Evolutionary conservation across 2,329 filamentous ascomycete species (phyloP).

Genomic region (Colletotrichum sp.): DNA sequence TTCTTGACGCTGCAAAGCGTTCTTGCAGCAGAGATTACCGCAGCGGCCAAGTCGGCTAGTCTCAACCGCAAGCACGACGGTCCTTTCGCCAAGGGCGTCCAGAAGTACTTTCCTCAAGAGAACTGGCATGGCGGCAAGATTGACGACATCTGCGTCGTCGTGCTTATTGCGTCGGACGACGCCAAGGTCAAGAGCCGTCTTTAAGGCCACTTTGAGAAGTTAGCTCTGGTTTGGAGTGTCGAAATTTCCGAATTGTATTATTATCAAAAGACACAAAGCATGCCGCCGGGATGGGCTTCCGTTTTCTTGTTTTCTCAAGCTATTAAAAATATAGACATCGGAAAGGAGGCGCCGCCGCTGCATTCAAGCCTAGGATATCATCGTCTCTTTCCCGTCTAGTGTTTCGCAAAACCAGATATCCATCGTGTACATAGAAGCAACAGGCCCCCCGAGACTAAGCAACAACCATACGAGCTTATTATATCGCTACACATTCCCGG

Average conservation of each 20-base stretch:
- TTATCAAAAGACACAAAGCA: not conserved
- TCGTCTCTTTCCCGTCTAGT: not conserved
- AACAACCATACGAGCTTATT: not conserved
- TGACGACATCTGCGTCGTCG: conserved; percentile 91
- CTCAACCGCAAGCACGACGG: conserved; percentile 82
- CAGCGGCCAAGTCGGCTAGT: conserved; percentile 84
- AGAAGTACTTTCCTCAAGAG: conserved; percentile 84
- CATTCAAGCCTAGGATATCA: not conserved
- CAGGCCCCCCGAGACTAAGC: not conserved
- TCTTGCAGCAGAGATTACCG: conserved; percentile 79
- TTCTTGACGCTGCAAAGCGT: conserved; percentile 71
- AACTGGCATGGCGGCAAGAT: conserved; percentile 91
- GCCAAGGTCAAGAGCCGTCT: conserved; percentile 32
- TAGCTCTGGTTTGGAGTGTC: not conserved
- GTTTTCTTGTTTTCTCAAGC: not conserved
- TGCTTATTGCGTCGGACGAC: conserved; percentile 77
- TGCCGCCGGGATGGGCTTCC: not conserved
- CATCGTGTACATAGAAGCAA: not conserved
- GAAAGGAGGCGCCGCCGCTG: not conserved
- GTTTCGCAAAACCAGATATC: not conserved
- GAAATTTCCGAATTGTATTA: not conserved
- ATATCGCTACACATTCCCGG: not conserved
- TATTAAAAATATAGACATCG: not conserved
- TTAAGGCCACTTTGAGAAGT: conserved; percentile 23
- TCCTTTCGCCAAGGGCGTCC: conserved; percentile 94